Evolutionary conservation across 768 basidiomycete genomes (phyloP), one percentile per base, ranked within the genome.

Genomic region (Termitomyces sp.): DNA sequence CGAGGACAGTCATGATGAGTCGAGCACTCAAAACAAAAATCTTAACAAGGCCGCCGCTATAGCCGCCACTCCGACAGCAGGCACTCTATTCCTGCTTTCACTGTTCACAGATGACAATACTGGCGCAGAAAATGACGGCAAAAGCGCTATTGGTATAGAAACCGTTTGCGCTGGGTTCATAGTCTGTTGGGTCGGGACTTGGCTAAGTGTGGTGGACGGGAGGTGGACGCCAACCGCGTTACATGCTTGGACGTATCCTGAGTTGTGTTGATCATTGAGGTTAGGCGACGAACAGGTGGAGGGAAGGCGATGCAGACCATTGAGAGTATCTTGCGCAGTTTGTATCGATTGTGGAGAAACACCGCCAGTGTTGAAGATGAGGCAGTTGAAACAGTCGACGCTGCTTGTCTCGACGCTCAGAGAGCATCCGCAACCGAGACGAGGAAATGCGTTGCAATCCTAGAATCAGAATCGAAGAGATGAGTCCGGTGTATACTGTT

Each of bases 311-410:
- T 23, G 36, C 60, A 7, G 14, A 64, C 63, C 55, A 36, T 64
- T 55, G n/a, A n/a, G n/a, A n/a, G n/a, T n/a, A n/a, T n/a, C n/a
- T n/a, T n/a, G n/a, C n/a, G n/a, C n/a, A n/a, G n/a, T n/a, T n/a
- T n/a, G n/a, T n/a, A n/a, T n/a, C n/a, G n/a, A n/a, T n/a, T n/a
- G n/a, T n/a, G n/a, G n/a, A n/a, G n/a, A n/a, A n/a, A 30, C 5
- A 2, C 33, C 20, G 6, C 46, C 46, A 5, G 36, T 38, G 43
- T 35, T 16, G 50, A 23, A 33, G 13, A 61, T 26, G 26, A 64
- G 43, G 32, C 63, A 64, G 51, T 61, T 61, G 9, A 55, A 18
- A 38, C 63, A 64, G 36, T 51, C 57, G 10, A 55, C 55, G 14
- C 35, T 35, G 23, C 40, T 51, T 14, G 30, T 23, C 26, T 61